Conservation (phyloP, 225 moss, liverwort and hornwort species). For the Physcomitrellopsis africana region DNA sequence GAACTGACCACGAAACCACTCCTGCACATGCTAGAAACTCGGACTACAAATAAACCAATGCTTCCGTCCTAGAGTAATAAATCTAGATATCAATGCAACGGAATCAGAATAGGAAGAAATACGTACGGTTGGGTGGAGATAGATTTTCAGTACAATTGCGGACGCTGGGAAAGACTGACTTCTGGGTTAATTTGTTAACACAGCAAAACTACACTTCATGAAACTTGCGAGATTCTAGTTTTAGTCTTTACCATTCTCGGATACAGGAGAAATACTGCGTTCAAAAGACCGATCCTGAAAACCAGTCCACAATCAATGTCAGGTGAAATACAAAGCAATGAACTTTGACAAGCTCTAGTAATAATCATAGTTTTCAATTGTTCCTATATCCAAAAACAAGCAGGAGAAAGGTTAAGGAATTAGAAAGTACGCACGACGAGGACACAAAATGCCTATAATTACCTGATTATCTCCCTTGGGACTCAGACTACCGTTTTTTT, state of each 20-base stretch:
- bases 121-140: background rate
- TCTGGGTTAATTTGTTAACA: constrained; percentile 14
- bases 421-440: too few relatives aligned
- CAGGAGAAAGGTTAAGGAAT: too few relatives aligned
- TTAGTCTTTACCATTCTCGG: constrained; percentile 56
- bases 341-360: too few relatives aligned
- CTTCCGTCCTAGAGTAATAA: constrained; percentile 14
- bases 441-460: background rate
- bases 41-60: constrained; percentile 12
- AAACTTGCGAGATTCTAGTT: background rate
- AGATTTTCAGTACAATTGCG: constrained; percentile 19
- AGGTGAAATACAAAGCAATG: background rate
- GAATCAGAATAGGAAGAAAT: constrained; percentile 7
- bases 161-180: constrained; percentile 17
- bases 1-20: constrained; percentile 28
- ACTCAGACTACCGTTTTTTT: constrained; percentile 50
- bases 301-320: constrained; percentile 1
- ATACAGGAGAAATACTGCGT: constrained; percentile 50
- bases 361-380: too few relatives aligned
- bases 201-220: background rate
- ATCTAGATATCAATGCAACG: background rate
- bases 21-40: constrained; percentile 22
- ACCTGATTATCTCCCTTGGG: constrained; percentile 47
- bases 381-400: too few relatives aligned
- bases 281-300: constrained; percentile 41